Percentiles rank a stretch among this genome's conserved stretches.
phyloP scores from a whole-genome alignment of 139 green algal genomes.

The Raphidocelis subcapitata region DNA sequence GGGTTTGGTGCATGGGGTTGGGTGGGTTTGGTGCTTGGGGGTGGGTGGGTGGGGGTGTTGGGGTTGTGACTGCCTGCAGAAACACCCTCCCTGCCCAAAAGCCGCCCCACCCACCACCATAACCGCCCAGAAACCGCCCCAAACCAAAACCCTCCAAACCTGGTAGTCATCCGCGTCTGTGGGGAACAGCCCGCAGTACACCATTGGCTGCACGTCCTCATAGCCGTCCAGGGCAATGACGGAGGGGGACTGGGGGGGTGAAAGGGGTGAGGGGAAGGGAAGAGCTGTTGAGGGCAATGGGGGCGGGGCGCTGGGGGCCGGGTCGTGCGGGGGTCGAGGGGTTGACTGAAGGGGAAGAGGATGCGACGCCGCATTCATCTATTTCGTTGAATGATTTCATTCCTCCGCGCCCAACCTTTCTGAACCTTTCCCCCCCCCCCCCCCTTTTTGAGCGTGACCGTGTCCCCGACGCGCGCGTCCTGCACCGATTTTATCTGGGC shows the following conservation, averaged over 20 bases:
- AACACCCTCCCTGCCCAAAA: not conserved
- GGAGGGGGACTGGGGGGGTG: no score
- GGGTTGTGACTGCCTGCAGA: not conserved
- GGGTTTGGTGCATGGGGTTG: not conserved
- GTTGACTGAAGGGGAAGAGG: no score
- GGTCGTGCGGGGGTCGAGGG: no score
- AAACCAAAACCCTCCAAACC: no score
- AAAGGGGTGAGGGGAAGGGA: no score
- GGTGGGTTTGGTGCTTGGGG: not conserved
- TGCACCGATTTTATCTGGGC: conserved; percentile 87
- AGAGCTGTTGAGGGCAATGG: no score
- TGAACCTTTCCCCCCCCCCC: conserved; percentile 27
- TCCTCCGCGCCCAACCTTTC: no score
- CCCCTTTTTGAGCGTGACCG: conserved; percentile 78
- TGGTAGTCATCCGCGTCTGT: conserved; percentile 81
- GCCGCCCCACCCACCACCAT: no score
- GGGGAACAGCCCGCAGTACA: conserved; percentile 98
- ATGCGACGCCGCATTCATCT: no score
- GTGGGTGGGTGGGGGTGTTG: not conserved
- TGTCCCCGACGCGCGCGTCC: conserved; percentile 96
- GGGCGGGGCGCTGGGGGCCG: no score
- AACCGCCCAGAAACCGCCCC: no score
- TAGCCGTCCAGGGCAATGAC: conserved; percentile 66
- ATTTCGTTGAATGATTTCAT: no score
- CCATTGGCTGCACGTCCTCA: conserved; percentile 90